These are phyloP conservation scores for Cadophora sp. DNA, from an alignment of 2,329 filamentous ascomycete genomes.

Conservation along the genomic window DNA sequence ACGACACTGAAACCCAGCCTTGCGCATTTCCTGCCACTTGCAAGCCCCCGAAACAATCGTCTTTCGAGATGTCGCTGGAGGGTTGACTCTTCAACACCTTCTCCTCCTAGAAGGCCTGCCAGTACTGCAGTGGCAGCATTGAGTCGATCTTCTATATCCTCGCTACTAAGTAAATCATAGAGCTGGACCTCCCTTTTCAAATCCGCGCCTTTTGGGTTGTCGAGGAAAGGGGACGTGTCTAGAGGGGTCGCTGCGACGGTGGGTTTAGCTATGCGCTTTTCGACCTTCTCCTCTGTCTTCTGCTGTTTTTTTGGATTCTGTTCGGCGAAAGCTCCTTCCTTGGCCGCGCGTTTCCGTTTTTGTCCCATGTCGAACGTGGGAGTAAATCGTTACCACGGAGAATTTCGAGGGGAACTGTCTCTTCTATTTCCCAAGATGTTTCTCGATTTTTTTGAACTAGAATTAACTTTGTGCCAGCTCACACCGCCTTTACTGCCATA, in stretches of 20 bases:
- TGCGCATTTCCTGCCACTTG: conserved; percentile 88
- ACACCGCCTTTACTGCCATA: neutral
- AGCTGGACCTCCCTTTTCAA: conserved; percentile 63
- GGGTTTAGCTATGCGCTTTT: conserved; percentile 24
- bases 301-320: conserved; percentile 40
- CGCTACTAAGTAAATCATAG: conserved; percentile 67
- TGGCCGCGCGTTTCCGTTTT: conserved; percentile 51
- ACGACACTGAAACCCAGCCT: conserved; percentile 90
- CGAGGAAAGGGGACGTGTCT: conserved; percentile 54
- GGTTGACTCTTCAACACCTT: conserved; percentile 58
- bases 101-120: conserved; percentile 58
- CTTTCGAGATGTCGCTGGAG: conserved; percentile 66
- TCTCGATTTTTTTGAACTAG: neutral
- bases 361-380: conserved; percentile 45
- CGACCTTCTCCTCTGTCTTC: conserved; percentile 29
- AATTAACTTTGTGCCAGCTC: conserved; percentile 1
- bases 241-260: conserved; percentile 27
- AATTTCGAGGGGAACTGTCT: neutral
- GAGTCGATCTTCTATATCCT: conserved; percentile 62
- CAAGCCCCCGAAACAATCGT: conserved; percentile 84
- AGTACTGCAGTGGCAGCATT: conserved; percentile 65
- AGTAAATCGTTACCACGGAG: neutral
- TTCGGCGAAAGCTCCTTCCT: conserved; percentile 32
- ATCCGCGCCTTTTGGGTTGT: conserved; percentile 58
- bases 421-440: neutral